phyloP scores from a whole-genome alignment of 2,329 filamentous ascomycete genomes.

The Aspergillus niger region DNA sequence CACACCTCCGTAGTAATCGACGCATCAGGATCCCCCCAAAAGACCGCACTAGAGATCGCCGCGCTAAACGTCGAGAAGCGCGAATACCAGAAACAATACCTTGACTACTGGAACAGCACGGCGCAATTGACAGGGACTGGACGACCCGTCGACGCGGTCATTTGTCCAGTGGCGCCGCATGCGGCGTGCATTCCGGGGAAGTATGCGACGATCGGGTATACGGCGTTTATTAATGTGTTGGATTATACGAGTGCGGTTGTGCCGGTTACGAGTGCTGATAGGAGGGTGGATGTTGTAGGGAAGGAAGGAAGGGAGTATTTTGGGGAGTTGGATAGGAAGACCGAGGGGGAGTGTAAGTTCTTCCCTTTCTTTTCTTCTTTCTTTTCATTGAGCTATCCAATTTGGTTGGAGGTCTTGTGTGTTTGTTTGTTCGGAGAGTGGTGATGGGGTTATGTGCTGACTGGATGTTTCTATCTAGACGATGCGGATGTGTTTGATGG shows the following conservation, averaged over 20 bases:
- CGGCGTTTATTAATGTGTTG: conserved; percentile 54
- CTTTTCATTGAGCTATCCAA: not conserved
- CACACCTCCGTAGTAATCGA: conserved; percentile 46
- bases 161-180: conserved; percentile 46
- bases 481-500: conserved; percentile 53
- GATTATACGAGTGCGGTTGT: conserved; percentile 59
- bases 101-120: conserved; percentile 66
- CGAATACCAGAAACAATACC: conserved; percentile 59
- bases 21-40: conserved; percentile 34
- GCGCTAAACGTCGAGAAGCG: conserved; percentile 56
- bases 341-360: conserved; percentile 54
- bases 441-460: not conserved
- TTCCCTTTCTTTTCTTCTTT: not conserved
- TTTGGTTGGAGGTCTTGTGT: too few species aligned
- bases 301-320: conserved; percentile 39
- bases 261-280: conserved; percentile 58
- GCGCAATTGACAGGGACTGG: conserved; percentile 52
- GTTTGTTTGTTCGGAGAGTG: too few species aligned
- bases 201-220: conserved; percentile 53
- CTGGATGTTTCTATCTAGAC: conserved; percentile 36
- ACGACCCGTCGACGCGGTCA: conserved; percentile 56
- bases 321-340: conserved; percentile 46
- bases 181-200: conserved; percentile 44
- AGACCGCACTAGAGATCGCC: conserved; percentile 47
- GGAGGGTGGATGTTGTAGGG: conserved; percentile 49